Evolutionary conservation across 106 monocot species (phyloP), one percentile per base, ranked within the genome.

Genomic region (Chionographis japonica): DNA sequence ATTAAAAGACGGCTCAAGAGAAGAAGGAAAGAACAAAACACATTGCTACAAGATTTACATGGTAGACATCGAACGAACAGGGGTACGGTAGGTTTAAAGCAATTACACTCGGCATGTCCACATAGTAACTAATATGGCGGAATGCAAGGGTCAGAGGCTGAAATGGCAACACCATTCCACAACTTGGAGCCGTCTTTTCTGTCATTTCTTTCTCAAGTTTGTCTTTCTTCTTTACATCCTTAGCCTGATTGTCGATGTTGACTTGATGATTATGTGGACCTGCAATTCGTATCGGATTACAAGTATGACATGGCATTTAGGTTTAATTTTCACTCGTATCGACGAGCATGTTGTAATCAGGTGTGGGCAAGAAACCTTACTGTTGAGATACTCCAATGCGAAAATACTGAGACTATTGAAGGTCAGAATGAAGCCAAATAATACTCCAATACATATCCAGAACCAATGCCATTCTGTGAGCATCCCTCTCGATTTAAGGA

Each of bases 21-120:
- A 35, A 3, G 12, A 11, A 2, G 9, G 35, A 58, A 35, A 4
- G 20, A 58, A 58, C 5, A 6, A 5, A 5, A 46, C 46, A 46
- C 46, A 46, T 46, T 46, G 46, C 9, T 10, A 46, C 9, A 27
- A 27, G 8, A 46, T 6, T 46, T 46, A 46, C 9, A 46, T 46
- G 46, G 46, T 27, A 27, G 27, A 10, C 9, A 6, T 46, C 46
- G 9, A 46, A 46, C 9, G 46, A 46, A 46, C 9, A 0, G 46
- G 12, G 5, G 17, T 58, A 11, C 8, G 8, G 35, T 58, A 38
- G 37, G 50, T 8, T 40, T n/a, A 12, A 41, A 54, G 5, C 35
- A 75, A 35, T 95, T 79, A 97, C 95, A 67, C 50, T 40, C 16
- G 95, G 89, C 75, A 89, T 86, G 69, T 92, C 92, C 15, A 97